Conservation (phyloP, 305 asterid species). For the Fraxinus velutina region DNA sequence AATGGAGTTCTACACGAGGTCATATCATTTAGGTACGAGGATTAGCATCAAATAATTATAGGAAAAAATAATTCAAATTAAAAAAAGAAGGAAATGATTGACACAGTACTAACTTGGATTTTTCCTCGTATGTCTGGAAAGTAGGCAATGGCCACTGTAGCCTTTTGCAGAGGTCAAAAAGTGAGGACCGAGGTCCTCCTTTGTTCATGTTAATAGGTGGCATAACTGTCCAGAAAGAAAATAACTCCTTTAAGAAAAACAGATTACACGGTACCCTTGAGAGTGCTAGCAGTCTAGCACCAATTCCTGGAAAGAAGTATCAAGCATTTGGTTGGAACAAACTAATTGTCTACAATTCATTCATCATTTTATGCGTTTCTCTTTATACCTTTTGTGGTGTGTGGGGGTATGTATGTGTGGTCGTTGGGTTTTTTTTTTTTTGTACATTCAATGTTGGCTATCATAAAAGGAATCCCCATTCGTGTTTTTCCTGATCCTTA, state of each 20-base stretch:
- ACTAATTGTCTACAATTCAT: background rate
- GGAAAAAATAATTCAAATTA: background rate
- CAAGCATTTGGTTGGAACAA: background rate
- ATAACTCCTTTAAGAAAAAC: background rate
- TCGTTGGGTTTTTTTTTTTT: no score
- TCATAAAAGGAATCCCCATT: background rate
- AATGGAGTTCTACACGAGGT: slow-evolving; percentile 44
- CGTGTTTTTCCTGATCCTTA: background rate
- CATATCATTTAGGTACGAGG: slow-evolving; percentile 7
- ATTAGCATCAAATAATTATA: background rate
- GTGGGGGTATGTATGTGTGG: no score
- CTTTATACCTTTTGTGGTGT: background rate
- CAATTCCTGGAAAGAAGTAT: background rate
- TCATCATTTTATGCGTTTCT: background rate
- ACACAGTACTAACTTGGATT: slow-evolving; percentile 55
- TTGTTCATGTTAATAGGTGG: slow-evolving; percentile 62
- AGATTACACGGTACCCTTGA: background rate
- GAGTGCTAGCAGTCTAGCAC: background rate
- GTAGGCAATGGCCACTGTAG: slow-evolving; percentile 84
- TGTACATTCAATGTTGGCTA: background rate
- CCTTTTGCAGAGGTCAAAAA: slow-evolving; percentile 64
- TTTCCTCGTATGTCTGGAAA: slow-evolving; percentile 53
- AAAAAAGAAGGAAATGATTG: background rate
- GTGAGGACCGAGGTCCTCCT: slow-evolving; percentile 84
- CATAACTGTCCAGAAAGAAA: slow-evolving; percentile 46